These are phyloP conservation scores for Wickerhamiella sergipiensis DNA, from an alignment of 805 yeast genomes.

Conservation along the genomic window DNA sequence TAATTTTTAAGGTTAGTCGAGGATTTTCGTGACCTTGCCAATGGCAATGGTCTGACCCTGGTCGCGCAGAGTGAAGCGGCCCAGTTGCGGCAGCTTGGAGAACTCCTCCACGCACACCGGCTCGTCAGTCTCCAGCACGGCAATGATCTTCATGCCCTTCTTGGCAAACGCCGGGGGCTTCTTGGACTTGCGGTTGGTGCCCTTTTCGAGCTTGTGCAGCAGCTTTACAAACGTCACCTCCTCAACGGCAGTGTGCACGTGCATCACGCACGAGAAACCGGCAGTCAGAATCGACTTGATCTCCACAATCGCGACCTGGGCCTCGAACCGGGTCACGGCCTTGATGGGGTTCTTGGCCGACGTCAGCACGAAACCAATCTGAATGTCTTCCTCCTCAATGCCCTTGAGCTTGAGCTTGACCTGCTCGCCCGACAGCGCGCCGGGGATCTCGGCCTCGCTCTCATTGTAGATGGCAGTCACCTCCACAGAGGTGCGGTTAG, in stretches of 20 bases:
- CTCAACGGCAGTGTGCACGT: constrained; percentile 95
- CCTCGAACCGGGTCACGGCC: constrained; percentile 82
- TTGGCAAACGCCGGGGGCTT: constrained; percentile 97
- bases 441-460: constrained; percentile 84
- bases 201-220: constrained; percentile 88
- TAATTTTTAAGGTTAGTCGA: constrained; percentile 17
- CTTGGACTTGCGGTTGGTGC: constrained; percentile 91
- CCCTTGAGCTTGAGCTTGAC: constrained; percentile 87
- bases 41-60: constrained; percentile 97
- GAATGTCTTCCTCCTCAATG: constrained; percentile 92
- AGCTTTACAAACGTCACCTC: constrained; percentile 74
- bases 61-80: constrained; percentile 96
- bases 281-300: constrained; percentile 86
- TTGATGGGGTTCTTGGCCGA: constrained; percentile 79
- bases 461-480: constrained; percentile 82
- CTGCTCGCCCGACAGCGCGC: constrained; percentile 94
- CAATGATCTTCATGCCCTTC: constrained; percentile 97
- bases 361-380: constrained; percentile 82
- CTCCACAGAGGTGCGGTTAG: constrained; percentile 73
- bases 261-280: constrained; percentile 98
- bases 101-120: constrained; percentile 92
- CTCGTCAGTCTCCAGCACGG: constrained; percentile 68
- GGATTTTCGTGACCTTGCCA: constrained; percentile 87
- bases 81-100: constrained; percentile 86
- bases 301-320: constrained; percentile 94